Base-by-base conservation (phyloP, 768 basidiomycete genomes). In the Mycena amicta region DNA sequence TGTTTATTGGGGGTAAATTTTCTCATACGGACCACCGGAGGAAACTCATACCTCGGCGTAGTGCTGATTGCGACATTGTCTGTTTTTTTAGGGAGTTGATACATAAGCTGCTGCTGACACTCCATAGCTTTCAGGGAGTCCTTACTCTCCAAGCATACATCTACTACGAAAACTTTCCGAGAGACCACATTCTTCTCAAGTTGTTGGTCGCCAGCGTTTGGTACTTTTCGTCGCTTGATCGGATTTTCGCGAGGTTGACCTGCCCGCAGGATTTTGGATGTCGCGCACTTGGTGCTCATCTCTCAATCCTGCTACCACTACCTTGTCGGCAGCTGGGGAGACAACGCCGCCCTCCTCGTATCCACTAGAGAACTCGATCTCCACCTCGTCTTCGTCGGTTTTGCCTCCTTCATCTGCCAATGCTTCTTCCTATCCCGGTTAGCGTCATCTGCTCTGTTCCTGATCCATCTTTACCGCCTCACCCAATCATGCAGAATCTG, bases 251-350 rank as follows among this genome's bases (percentile, higher is more conserved):
- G n/a, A n/a, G n/a, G n/a, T n/a, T n/a, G n/a, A n/a, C n/a, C n/a
- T n/a, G 13, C 4, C n/a, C 5, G 12, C 51, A 67, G 66, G 66
- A 53, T 54, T 25, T 52, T 68, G 4, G 66, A 66, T 53, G 28
- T 63, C 39, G 49, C 27, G 12, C 66, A 68, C 30, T 59, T 66
- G 8, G 22, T 57, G 4, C 50, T 67, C 18, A 62, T 68, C 25
- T 58, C 57, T 22, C 57, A 68, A 33, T 27, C 66, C 6, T 37
- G 47, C 20, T 68, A 67, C 39, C 55, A 65, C 45, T 68, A 67
- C 43, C 67, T 68, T 39, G 53, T 68, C 51, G 22, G 31, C 37
- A 56, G 54, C 41, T 67, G 65, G 57, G 67, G 64, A 12, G 51
- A 65, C 37, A 18, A 28, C 1, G 39, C 27, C 5, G 56, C 53